Conservation (phyloP, 805 yeast species). For the Huiozyma sinensis region DNA sequence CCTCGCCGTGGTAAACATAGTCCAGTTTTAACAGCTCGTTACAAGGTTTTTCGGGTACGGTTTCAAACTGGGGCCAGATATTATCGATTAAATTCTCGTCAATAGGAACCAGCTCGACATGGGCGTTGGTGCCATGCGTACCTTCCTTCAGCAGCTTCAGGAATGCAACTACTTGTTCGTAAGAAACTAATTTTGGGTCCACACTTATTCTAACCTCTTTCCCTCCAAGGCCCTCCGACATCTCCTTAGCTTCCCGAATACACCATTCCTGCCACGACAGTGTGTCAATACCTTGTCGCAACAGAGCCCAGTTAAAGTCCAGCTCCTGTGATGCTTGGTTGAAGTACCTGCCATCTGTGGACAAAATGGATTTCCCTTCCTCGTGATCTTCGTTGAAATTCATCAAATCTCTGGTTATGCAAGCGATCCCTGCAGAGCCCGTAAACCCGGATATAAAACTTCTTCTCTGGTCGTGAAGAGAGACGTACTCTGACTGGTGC, state of each 20-base stretch:
- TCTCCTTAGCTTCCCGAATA: slow-evolving; percentile 40
- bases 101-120: slow-evolving; percentile 39
- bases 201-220: slow-evolving; percentile 53
- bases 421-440: slow-evolving; percentile 88
- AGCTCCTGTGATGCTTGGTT: slow-evolving; percentile 81
- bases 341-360: slow-evolving; percentile 94
- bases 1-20: slow-evolving; percentile 53
- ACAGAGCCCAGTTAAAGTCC: slow-evolving; percentile 65
- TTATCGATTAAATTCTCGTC: slow-evolving; percentile 59
- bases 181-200: slow-evolving; percentile 67
- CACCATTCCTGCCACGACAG: slow-evolving; percentile 79
- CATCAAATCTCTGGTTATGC: slow-evolving; percentile 47
- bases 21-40: slow-evolving; percentile 42
- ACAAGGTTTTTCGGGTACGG: slow-evolving; percentile 45
- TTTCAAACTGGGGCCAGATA: slow-evolving; percentile 64
- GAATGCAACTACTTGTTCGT: slow-evolving; percentile 27
- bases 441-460: slow-evolving; percentile 79
- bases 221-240: slow-evolving; percentile 31
- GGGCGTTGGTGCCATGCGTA: slow-evolving; percentile 15
- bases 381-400: slow-evolving; percentile 32
- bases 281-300: slow-evolving; percentile 72
- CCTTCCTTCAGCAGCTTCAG: slow-evolving; percentile 17
- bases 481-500: slow-evolving; percentile 86
- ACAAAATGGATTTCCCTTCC: slow-evolving; percentile 61
- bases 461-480: slow-evolving; percentile 71